Conservation (phyloP, 805 yeast species). For the Metschnikowia matae region DNA sequence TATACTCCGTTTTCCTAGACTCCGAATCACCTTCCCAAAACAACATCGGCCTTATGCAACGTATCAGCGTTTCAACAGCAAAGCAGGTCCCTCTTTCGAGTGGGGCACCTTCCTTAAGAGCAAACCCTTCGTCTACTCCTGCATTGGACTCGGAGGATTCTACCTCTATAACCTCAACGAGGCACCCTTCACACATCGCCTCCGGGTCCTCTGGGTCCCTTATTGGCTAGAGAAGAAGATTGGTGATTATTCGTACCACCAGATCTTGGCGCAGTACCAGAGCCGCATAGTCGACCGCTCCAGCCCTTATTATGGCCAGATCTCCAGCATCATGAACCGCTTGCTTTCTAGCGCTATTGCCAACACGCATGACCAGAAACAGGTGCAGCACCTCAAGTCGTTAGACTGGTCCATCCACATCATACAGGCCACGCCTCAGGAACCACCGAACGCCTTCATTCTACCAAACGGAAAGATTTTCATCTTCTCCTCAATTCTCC, state of each 20-base stretch:
- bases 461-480: slow-evolving; percentile 95
- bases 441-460: slow-evolving; percentile 96
- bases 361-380: slow-evolving; percentile 27
- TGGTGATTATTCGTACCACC: slow-evolving; percentile 62
- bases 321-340: slow-evolving; percentile 58
- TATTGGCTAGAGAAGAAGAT: slow-evolving; percentile 56
- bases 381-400: slow-evolving; percentile 34
- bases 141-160: slow-evolving; percentile 17
- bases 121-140: slow-evolving; percentile 31
- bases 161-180: slow-evolving; percentile 50
- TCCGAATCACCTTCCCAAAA: background rate
- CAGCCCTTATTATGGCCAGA: slow-evolving; percentile 57
- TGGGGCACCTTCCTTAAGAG: slow-evolving; percentile 19
- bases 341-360: slow-evolving; percentile 55
- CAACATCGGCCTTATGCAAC: slow-evolving; percentile 13
- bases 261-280: slow-evolving; percentile 53
- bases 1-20: background rate
- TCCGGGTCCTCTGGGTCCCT: slow-evolving; percentile 68
- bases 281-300: slow-evolving; percentile 52
- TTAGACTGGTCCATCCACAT: slow-evolving; percentile 79
- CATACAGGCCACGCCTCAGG: slow-evolving; percentile 44
- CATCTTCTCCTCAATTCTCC: slow-evolving; percentile 74
- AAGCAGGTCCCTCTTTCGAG: slow-evolving; percentile 5
- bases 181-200: slow-evolving; percentile 78
- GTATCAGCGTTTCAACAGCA: slow-evolving; percentile 18